Evolutionary conservation across 2,329 filamentous ascomycete genomes (phyloP), one percentile per base, ranked within the genome.

Genomic region (Dendryphion nanum): DNA sequence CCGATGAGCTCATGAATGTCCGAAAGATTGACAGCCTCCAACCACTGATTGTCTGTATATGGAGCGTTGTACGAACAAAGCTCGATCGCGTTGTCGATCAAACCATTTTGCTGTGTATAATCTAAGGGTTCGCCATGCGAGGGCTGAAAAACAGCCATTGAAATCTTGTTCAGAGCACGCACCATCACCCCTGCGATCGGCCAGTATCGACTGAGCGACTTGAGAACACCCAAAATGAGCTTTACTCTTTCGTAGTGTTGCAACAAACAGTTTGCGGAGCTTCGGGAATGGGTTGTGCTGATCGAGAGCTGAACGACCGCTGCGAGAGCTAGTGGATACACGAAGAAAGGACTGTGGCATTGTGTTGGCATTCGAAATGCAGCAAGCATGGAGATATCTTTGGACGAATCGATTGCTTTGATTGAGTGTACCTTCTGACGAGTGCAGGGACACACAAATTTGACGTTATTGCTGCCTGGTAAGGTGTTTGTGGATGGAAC

Each of bases 321-420:
- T 18, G 40, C 42, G 8, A 56, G 44, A 20, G 49, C 51, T 12
- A 55, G 32, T 2, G 41, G 44, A 28, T 51, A 55, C 13, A 51
- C 38, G 20, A 56, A 50, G n/a, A 56, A 44, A 4, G 50, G 50
- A 12, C 35, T 87, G 63, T 93, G 86, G 12, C 77, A 81, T 6
- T 82, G 75, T 5, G 89, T 70, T 0, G 82, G 78, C 8, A 82
- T 78, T 1, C 85, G 83, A 37, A 93, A 77, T 1, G 83, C 83
- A 30, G 86, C 77, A 57, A 89, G 75, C 55, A 79, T 78, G 45
- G 84, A 84, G 47, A 95, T 82, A 31, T 83, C 80, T 50, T 82
- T 82, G 1, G 89, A 88, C 0, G 87, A 85, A 32, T 81, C 77
- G 41, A 93, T 78, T 3, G 86, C 87, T 66, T 91, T 89, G 45